These are phyloP conservation scores for Arthrobotrys pseudoclavata DNA, from an alignment of 2,329 filamentous ascomycete genomes.

Conservation along the genomic window DNA sequence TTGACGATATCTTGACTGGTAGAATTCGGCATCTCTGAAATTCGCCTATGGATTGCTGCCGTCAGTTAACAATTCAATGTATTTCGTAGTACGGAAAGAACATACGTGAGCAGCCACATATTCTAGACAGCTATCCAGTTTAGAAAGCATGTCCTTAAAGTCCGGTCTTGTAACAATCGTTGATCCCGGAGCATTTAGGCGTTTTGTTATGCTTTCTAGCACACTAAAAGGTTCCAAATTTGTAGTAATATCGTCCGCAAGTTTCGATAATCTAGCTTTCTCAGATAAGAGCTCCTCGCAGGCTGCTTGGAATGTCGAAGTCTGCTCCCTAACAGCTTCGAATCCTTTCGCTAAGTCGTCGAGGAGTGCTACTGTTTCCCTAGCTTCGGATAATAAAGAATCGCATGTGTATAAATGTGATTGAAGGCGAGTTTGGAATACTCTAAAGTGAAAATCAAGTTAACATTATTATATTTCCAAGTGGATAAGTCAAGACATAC, in stretches of 20 bases:
- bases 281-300: slow-evolving; percentile 89
- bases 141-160: slow-evolving; percentile 88
- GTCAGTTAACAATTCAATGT: slow-evolving; percentile 16
- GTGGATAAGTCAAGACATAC: slow-evolving; percentile 68
- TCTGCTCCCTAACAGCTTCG: slow-evolving; percentile 87
- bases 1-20: slow-evolving; percentile 62
- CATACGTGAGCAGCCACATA: slow-evolving; percentile 91
- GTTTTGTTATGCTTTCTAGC: slow-evolving; percentile 87
- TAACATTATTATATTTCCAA: background rate
- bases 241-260: slow-evolving; percentile 86
- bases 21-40: slow-evolving; percentile 68
- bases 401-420: slow-evolving; percentile 75
- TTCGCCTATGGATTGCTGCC: slow-evolving; percentile 17
- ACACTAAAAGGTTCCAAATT: slow-evolving; percentile 97
- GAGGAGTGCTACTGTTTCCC: slow-evolving; percentile 80
- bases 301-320: slow-evolving; percentile 90
- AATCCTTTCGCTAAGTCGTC: slow-evolving; percentile 87
- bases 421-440: slow-evolving; percentile 81
- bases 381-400: slow-evolving; percentile 81
- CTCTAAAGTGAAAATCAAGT: slow-evolving; percentile 68
- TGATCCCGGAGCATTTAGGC: slow-evolving; percentile 91
- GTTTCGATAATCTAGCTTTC: slow-evolving; percentile 80
- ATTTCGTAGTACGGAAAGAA: background rate
- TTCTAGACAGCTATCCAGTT: slow-evolving; percentile 88
- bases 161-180: slow-evolving; percentile 86